These are phyloP conservation scores for Aspergillus japonicus DNA, from an alignment of 2,329 filamentous ascomycete genomes.

Conservation along the genomic window DNA sequence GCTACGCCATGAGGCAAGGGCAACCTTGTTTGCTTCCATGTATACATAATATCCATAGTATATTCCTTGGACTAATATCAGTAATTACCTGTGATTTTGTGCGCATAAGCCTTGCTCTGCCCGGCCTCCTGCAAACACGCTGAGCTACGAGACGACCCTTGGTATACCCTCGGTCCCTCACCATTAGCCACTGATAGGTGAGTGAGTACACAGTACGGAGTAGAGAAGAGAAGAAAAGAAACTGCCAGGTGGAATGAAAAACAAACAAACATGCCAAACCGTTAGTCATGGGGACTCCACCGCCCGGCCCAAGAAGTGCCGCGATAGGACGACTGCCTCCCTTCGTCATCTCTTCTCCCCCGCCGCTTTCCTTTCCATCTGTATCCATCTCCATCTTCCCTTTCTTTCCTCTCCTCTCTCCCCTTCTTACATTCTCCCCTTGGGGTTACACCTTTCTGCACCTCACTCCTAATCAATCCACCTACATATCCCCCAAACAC, in stretches of 20 bases:
- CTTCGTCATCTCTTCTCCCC: background rate
- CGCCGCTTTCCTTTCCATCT: too few species aligned
- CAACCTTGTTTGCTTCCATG: background rate
- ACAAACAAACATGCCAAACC: too few species aligned
- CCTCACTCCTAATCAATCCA: background rate
- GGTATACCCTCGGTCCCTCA: too few species aligned
- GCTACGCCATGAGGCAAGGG: background rate
- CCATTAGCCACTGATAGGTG: too few species aligned
- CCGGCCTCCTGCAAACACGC: too few species aligned
- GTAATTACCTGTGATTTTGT: background rate
- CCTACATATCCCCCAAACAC: background rate
- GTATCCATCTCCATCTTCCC: background rate
- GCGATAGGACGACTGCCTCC: conserved; percentile 4
- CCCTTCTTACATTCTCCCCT: background rate
- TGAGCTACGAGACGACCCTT: too few species aligned
- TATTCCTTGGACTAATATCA: background rate
- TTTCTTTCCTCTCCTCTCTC: background rate
- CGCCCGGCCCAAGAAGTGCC: conserved; percentile 4
- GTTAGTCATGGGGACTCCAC: conserved; percentile 3
- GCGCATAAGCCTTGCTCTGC: too few species aligned
- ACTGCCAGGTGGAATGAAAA: too few species aligned
- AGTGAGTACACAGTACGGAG: too few species aligned
- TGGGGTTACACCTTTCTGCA: background rate
- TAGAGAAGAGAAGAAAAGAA: too few species aligned
- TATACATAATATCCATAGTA: background rate